Evolutionary conservation across 148 eudicot species (phyloP).

Genomic region (Gaultheria prostrata): DNA sequence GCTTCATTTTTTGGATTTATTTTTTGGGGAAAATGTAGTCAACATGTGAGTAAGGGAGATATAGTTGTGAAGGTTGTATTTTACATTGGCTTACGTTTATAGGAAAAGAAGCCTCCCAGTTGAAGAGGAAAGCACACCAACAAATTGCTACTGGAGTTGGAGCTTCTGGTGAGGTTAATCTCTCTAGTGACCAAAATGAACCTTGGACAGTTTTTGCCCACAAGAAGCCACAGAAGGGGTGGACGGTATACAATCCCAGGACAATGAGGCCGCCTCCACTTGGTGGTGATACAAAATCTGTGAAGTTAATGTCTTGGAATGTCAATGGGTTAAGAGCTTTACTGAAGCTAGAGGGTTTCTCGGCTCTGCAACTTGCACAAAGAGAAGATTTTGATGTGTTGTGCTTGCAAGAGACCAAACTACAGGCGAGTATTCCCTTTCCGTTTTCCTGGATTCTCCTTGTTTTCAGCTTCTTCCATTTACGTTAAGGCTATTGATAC

Average conservation of each 20-base stretch:
- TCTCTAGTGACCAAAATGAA: slow-evolving; percentile 39
- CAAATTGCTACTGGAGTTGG: slow-evolving; percentile 37
- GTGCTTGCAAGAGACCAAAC: slow-evolving; percentile 97
- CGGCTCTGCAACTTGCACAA: slow-evolving; percentile 72
- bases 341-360: slow-evolving; percentile 66
- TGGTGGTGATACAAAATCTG: slow-evolving; percentile 37
- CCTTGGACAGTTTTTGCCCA: slow-evolving; percentile 92
- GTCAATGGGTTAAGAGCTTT: slow-evolving; percentile 95
- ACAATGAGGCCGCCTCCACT: slow-evolving; percentile 87
- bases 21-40: not conserved
- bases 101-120: slow-evolving; percentile 23
- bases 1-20: not conserved
- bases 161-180: slow-evolving; percentile 33
- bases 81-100: not conserved
- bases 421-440: slow-evolving; percentile 52
- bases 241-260: slow-evolving; percentile 85
- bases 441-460: not conserved
- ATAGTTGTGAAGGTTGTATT: slow-evolving; percentile 24
- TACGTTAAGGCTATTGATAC: not conserved
- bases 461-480: not conserved
- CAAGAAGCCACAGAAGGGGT: slow-evolving; percentile 89
- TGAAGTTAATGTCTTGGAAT: slow-evolving; percentile 93
- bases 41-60: not conserved
- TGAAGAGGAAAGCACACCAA: slow-evolving; percentile 35
- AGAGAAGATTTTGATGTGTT: slow-evolving; percentile 91